These are phyloP conservation scores for Saraca asoca DNA, from an alignment of 331 rosid species.

Conservation along the genomic window DNA sequence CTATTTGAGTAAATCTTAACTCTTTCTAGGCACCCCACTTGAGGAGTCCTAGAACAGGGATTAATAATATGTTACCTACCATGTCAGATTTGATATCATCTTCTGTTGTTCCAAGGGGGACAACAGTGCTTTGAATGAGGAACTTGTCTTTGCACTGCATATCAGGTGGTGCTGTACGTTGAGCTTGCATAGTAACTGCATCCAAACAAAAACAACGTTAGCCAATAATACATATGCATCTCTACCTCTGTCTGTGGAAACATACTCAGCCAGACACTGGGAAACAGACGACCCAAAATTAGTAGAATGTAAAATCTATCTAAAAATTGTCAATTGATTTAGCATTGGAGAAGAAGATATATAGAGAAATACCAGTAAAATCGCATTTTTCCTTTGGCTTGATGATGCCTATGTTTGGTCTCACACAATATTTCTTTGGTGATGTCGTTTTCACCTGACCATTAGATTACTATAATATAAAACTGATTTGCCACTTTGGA, in stretches of 20 bases:
- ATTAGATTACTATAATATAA: slow-evolving; percentile 1
- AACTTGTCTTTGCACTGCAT: slow-evolving; percentile 89
- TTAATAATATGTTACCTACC: slow-evolving; percentile 46
- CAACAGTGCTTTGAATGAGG: slow-evolving; percentile 69
- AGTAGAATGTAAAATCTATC: background rate
- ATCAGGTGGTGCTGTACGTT: slow-evolving; percentile 69
- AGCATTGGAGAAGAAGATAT: slow-evolving; percentile 18
- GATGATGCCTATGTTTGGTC: slow-evolving; percentile 83
- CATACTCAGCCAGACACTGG: slow-evolving; percentile 15
- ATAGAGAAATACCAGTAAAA: slow-evolving; percentile 65
- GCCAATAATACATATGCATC: background rate
- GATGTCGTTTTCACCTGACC: slow-evolving; percentile 93
- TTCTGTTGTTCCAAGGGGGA: slow-evolving; percentile 68
- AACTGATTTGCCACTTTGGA: slow-evolving; percentile 4
- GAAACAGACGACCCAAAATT: background rate
- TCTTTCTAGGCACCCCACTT: background rate
- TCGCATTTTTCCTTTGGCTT: slow-evolving; percentile 64
- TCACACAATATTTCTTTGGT: slow-evolving; percentile 85
- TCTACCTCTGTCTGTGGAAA: background rate
- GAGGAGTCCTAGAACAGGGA: background rate
- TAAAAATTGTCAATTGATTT: background rate
- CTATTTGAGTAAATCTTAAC: background rate
- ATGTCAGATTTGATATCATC: slow-evolving; percentile 63
- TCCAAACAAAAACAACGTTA: slow-evolving; percentile 33
- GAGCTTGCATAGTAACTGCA: slow-evolving; percentile 97